Evolutionary conservation across 352 stramenopile genomes (phyloP), one percentile per base, ranked within the genome.

Genomic region (Phytopythium helicoides): DNA sequence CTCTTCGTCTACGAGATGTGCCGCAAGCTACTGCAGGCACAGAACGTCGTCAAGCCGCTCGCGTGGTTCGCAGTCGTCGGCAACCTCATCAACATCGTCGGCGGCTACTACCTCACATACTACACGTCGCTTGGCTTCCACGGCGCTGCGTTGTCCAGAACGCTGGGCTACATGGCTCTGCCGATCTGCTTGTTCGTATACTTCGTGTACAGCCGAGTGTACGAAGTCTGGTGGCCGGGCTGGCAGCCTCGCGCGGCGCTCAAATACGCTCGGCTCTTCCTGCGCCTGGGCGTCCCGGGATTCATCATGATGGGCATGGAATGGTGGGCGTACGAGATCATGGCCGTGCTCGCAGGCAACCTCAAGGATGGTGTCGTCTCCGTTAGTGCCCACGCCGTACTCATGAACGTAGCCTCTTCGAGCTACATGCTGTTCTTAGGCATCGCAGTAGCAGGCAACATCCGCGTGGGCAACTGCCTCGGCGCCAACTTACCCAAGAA

Each of bases 371-470:
- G 66, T 0, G 72, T 94, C 9, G 68, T 91, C 25, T 60, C 68
- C 4, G 74, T 93, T 22, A 90, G 83, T 26, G 78, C 73, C 6
- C 85, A 93, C 49, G 70, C 74, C 0, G 71, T 93, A 36, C 66
- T 89, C 25, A 72, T 90, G 49, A 90, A 92, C 49, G 58, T 92
- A 34, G 69, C 71, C 47, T 80, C 66, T 21, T 57, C 85, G 54
- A 58, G 79, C 36, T 94, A 87, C 60, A 92, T 93, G 83, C 57
- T 86, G 2, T 93, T 88, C 58, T 42, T 87, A 18, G 85, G 82
- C 6, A 64, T 85, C 34, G 63, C 70, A 1, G 73, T 92, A 5
- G 68, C 81, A 8, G 73, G 63, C n/a, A 94, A 82, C 53, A 75
- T 94, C 45, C 68, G 80, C 34, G 76, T 93, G 12, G 82, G 85